Evolutionary conservation across 192 early-diverging fungal species (phyloP), one percentile per base, ranked within the genome.

Genomic region (Backusella circina): DNA sequence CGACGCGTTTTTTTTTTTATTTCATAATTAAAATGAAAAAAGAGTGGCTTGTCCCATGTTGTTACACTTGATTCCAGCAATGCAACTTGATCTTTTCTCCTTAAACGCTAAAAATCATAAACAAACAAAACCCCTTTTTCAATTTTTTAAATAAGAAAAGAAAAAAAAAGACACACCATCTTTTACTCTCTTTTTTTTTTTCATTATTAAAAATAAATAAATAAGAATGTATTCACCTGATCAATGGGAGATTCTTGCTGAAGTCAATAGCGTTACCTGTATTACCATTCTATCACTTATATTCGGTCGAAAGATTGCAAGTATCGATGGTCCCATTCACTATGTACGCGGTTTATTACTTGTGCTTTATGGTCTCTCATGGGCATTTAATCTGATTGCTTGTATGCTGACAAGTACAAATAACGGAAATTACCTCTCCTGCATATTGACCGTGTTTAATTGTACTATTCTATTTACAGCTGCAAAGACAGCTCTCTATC

Each of bases 391-490:
- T 26, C 13, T 86, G 39, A 77, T 82, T 26, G 76, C 81, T 0
- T 78, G 81, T 16, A 76, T 84, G 76, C 64, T 83, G 0, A 84
- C 77, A 31, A 84, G 84, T 64, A 86, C 85, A 36, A 86, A 86
- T 72, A 80, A 86, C 65, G 70, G 67, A 35, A 86, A 86, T 51
- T 38, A 67, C 12, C 69, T 83, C 31, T 83, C 84, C 16, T 85
- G 84, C 65, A 18, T 66, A 18, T 16, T 84, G 2, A 79, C 80
- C 0, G 74, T 82, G 35, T 79, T 80, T 32, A 67, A 76, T 35
- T 82, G 82, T 30, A 78, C 82, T 26, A 23, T 82, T 61, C 70
- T 87, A n/a, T 82, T 85, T 71, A 80, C 82, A 0, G 10, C 35
- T 1, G 74, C 76, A 61, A 87, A 87, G 44, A 41, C 84, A 3